Conservation (phyloP, 306 rosid genomes). For the Rosa rugosa region DNA sequence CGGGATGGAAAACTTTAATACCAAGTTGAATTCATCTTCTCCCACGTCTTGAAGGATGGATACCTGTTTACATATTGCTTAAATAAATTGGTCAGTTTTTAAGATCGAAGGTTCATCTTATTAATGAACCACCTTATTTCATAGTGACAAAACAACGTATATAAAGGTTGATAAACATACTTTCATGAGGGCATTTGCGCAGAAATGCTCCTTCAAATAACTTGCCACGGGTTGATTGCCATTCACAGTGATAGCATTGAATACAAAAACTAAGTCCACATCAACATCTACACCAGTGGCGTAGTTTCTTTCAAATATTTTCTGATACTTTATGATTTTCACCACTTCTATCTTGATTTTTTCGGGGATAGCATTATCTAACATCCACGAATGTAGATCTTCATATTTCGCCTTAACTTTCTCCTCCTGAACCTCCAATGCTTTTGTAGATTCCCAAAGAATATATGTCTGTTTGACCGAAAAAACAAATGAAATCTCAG, state of each 20-base stretch:
- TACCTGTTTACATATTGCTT: neutral
- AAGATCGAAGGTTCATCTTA: neutral
- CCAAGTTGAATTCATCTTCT: neutral
- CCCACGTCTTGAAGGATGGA: neutral
- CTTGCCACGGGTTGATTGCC: neutral
- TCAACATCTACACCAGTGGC: neutral
- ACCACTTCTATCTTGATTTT: neutral
- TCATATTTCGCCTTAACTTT: neutral
- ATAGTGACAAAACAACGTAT: neutral
- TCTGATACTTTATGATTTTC: neutral
- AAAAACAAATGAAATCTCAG: neutral
- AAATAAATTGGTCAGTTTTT: neutral
- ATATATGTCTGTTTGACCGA: neutral
- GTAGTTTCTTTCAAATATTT: neutral
- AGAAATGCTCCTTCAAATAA: neutral
- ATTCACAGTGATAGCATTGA: neutral
- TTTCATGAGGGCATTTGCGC: neutral
- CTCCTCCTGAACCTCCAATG: neutral
- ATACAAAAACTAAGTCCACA: neutral
- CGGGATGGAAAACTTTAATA: neutral
- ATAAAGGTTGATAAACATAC: neutral
- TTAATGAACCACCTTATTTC: no score
- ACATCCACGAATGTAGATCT: neutral
- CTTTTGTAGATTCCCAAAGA: conserved; percentile 4
- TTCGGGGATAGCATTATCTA: conserved; percentile 1